Evolutionary conservation across 1,284 basidiomycete species (phyloP).

Genomic region (Tylopilus microsporus): DNA sequence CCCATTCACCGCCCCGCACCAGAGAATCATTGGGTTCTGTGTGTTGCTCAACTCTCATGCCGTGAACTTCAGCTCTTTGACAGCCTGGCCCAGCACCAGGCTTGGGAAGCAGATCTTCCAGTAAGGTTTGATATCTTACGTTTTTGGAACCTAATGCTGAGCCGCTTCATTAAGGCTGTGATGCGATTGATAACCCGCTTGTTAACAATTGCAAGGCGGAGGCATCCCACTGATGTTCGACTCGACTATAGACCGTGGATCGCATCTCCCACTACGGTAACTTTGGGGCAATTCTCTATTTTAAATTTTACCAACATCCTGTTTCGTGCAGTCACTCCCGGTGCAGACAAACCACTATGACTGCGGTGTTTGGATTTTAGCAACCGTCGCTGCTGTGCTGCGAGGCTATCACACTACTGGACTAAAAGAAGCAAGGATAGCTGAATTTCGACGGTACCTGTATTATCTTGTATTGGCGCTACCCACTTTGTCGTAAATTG

Average conservation of each 20-base stretch:
- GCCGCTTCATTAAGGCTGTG: constrained; percentile 3
- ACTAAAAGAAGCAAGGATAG: too few relatives aligned
- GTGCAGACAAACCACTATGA: constrained; percentile 19
- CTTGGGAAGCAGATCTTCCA: constrained; percentile 5
- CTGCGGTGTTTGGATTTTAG: constrained; percentile 25
- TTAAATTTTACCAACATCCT: not conserved
- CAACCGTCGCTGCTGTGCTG: not conserved
- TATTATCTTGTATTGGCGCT: too few relatives aligned
- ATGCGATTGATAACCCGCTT: constrained; percentile 5
- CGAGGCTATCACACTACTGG: too few relatives aligned
- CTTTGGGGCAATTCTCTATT: not conserved
- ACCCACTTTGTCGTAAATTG: too few relatives aligned
- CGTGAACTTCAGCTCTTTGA: constrained; percentile 13
- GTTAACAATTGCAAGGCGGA: too few relatives aligned
- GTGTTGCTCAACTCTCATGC: not conserved
- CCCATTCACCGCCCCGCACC: constrained; percentile 4
- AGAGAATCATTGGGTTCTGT: constrained; percentile 10
- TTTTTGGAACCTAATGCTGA: not conserved
- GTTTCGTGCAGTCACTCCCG: not conserved
- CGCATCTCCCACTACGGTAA: not conserved
- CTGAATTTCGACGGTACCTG: too few relatives aligned
- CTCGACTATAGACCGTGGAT: not conserved
- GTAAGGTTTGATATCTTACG: not conserved
- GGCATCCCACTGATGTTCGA: too few relatives aligned
- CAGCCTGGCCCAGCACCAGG: constrained; percentile 6